Percentiles rank a stretch among this genome's conserved stretches.
These are phyloP conservation scores for Tilletiopsis washingtonensis DNA, from an alignment of 1,284 basidiomycete species.

Conservation along the genomic window DNA sequence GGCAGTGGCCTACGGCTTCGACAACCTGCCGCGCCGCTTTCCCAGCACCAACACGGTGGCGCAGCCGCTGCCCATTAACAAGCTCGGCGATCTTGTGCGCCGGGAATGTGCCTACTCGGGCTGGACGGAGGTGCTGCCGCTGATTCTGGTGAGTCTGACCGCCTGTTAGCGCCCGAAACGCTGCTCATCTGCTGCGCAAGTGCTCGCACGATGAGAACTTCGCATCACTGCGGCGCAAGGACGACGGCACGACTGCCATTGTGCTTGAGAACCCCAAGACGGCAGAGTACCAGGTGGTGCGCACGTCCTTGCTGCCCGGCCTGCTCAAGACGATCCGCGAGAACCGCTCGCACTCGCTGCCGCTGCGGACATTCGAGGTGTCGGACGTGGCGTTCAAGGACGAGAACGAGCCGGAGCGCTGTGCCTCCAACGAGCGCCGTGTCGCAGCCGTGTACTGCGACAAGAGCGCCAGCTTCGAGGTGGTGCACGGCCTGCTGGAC, in stretches of 20 bases:
- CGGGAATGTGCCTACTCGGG: conserved; percentile 87
- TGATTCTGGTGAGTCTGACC: conserved; percentile 61
- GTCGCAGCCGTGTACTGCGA: conserved; percentile 90
- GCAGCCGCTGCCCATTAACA: conserved; percentile 82
- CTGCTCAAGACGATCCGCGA: conserved; percentile 94
- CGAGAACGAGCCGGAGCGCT: conserved; percentile 60
- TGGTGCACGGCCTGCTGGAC: conserved; percentile 89
- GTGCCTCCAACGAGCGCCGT: conserved; percentile 76
- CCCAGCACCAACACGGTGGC: conserved; percentile 92
- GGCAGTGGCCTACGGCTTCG: conserved; percentile 95
- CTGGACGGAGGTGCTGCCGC: conserved; percentile 88
- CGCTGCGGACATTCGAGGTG: conserved; percentile 87
- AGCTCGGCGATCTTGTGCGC: conserved; percentile 78
- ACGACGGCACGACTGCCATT: conserved; percentile 72
- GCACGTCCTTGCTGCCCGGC: conserved; percentile 88
- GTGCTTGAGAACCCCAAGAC: conserved; percentile 95
- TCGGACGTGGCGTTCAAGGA: conserved; percentile 92
- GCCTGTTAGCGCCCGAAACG: background rate
- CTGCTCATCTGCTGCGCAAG: conserved; percentile 49
- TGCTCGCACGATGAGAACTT: conserved; percentile 99
- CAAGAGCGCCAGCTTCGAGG: conserved; percentile 91
- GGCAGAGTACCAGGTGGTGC: conserved; percentile 93
- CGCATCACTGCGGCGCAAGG: conserved; percentile 74
- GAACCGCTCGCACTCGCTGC: conserved; percentile 86
- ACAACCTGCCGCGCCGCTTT: conserved; percentile 86